A percentile compares a stretch with the other conserved stretches of the same genome.
Evolutionary conservation across 179 eudicot genomes (phyloP).

Genomic region (Corrigiola litoralis): DNA sequence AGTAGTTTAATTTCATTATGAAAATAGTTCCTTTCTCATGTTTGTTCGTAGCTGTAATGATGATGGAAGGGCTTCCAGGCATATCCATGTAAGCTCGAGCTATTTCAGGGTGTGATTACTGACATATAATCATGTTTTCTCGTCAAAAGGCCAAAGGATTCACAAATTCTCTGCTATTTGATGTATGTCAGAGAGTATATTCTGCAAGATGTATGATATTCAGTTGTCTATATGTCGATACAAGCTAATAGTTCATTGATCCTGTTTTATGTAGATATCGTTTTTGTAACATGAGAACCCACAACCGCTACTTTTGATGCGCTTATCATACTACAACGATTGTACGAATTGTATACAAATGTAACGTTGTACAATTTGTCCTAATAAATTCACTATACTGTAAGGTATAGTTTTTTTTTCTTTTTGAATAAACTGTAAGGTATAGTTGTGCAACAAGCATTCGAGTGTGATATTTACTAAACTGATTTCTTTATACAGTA

Average conservation of each 20-base stretch:
- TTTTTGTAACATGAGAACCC: too few relatives aligned
- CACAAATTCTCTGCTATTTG: slow-evolving; percentile 6
- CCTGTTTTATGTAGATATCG: too few relatives aligned
- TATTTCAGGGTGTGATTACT: neutral
- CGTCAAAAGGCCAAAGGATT: neutral
- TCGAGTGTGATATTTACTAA: too few relatives aligned
- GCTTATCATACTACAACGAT: too few relatives aligned
- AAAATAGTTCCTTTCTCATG: neutral
- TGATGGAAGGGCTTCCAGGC: neutral
- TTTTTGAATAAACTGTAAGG: neutral
- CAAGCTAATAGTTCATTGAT: neutral
- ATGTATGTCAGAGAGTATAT: slow-evolving; percentile 3
- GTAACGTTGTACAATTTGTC: neutral
- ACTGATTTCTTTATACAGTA: too few relatives aligned
- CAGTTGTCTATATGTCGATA: slow-evolving; percentile 7
- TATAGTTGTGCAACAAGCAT: neutral
- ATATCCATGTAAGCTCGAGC: neutral
- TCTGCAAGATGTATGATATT: neutral
- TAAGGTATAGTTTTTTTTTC: neutral
- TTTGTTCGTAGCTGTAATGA: neutral
- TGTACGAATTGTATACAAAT: neutral
- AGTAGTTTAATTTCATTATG: neutral
- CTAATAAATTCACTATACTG: too few relatives aligned
- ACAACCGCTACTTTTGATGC: too few relatives aligned
- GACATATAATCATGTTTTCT: neutral